phyloP scores from a whole-genome alignment of 495 filamentous ascomycete species.

The Diplogelasinospora grovesii region DNA sequence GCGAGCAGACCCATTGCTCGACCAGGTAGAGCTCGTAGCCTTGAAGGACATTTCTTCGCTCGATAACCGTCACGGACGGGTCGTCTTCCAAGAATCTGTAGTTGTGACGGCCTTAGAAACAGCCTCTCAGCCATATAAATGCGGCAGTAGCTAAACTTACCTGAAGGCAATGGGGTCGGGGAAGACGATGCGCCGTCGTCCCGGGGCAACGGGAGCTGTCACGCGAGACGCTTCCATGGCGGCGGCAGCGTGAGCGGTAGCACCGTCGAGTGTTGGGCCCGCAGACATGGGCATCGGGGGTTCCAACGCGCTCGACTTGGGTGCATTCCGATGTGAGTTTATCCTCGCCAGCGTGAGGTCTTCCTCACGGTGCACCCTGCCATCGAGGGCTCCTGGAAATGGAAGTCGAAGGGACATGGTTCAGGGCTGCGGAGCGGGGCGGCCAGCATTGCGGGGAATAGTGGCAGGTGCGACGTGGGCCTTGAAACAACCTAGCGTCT shows the following conservation, averaged over 20 bases:
- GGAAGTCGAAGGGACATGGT: conserved; percentile 23
- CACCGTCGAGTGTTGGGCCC: conserved; percentile 7
- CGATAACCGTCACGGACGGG: conserved; percentile 64
- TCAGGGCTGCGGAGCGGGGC: background rate
- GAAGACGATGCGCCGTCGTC: conserved; percentile 53
- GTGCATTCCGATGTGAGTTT: conserved; percentile 13
- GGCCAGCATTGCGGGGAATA: conserved; percentile 3
- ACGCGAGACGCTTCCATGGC: conserved; percentile 5
- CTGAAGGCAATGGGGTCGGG: conserved; percentile 68
- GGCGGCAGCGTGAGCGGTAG: conserved; percentile 5
- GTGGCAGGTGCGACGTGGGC: background rate
- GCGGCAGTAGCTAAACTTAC: conserved; percentile 16
- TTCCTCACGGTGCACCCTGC: conserved; percentile 26
- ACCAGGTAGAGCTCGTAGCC: conserved; percentile 95
- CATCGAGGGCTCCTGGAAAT: conserved; percentile 22
- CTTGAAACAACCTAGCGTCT: background rate
- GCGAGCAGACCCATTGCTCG: conserved; percentile 96
- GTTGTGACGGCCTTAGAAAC: too few relatives aligned
- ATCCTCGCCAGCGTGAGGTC: conserved; percentile 23
- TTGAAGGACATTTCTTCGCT: conserved; percentile 57
- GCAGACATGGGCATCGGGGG: conserved; percentile 4
- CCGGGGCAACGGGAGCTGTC: conserved; percentile 12
- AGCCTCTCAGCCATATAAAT: background rate
- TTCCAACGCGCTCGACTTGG: conserved; percentile 8
- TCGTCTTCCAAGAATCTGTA: conserved; percentile 83